Conservation (phyloP, 2,329 filamentous ascomycete species). For the Claviceps cyperi region DNA sequence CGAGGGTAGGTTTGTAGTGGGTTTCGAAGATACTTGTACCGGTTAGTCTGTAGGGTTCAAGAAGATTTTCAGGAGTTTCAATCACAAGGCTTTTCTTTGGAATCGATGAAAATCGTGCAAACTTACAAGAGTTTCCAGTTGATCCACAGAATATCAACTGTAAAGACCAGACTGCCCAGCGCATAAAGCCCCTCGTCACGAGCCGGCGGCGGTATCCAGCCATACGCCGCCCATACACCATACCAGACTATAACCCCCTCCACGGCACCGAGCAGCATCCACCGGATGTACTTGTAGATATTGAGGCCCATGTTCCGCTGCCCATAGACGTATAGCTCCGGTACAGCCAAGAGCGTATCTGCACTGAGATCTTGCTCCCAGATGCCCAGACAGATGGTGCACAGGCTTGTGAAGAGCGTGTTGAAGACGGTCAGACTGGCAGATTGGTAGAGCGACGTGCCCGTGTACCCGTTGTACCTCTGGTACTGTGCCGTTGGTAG, state of each 20-base stretch:
- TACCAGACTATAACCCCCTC: conserved; percentile 67
- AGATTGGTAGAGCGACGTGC: conserved; percentile 78
- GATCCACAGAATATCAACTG: conserved; percentile 56
- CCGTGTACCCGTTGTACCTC: conserved; percentile 72
- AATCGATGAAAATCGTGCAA: background rate
- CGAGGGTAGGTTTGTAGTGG: conserved; percentile 56
- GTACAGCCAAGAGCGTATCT: conserved; percentile 77
- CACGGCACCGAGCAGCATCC: conserved; percentile 61
- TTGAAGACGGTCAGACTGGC: conserved; percentile 87
- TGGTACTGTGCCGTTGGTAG: conserved; percentile 75
- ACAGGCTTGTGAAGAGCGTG: conserved; percentile 79
- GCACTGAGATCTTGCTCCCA: conserved; percentile 82
- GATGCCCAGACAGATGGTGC: conserved; percentile 77
- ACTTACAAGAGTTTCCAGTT: conserved; percentile 62
- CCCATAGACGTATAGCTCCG: conserved; percentile 77
- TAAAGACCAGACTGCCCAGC: conserved; percentile 58
- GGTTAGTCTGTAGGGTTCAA: background rate
- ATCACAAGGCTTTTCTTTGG: too few species aligned
- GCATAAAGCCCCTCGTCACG: conserved; percentile 59
- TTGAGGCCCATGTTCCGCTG: conserved; percentile 63
- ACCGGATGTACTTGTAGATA: conserved; percentile 54
- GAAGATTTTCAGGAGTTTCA: too few species aligned
- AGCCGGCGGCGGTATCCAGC: conserved; percentile 31
- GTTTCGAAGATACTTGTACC: conserved; percentile 50
- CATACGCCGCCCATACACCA: conserved; percentile 38